Evolutionary conservation across 441 rosid species (phyloP).

Genomic region (Eruca vesicaria): DNA sequence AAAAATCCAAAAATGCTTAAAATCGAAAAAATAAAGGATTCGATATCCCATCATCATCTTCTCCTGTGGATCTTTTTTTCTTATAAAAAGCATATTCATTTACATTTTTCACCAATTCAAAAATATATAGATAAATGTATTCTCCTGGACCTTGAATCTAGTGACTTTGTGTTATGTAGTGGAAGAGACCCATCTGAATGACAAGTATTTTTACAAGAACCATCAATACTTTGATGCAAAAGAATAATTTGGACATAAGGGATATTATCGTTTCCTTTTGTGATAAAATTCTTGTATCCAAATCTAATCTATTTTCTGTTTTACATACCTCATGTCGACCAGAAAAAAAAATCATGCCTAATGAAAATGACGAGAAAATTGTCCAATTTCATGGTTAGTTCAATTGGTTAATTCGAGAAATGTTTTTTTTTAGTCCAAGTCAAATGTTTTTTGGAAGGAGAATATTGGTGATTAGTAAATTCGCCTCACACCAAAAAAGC

Average conservation of each 20-base stretch:
- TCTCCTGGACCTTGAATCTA: slow-evolving; percentile 31
- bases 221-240: slow-evolving; percentile 31
- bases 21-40: slow-evolving; percentile 8
- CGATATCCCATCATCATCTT: slow-evolving; percentile 24
- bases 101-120: slow-evolving; percentile 3
- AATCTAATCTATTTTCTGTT: slow-evolving; percentile 34
- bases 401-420: background rate
- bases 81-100: background rate
- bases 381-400: background rate
- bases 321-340: slow-evolving; percentile 30
- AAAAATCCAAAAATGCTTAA: slow-evolving; percentile 2
- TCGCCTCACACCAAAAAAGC: background rate
- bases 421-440: background rate
- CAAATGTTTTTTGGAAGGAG: background rate
- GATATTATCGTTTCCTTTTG: slow-evolving; percentile 34
- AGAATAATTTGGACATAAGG: slow-evolving; percentile 26
- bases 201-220: slow-evolving; percentile 34
- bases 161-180: slow-evolving; percentile 28
- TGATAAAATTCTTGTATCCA: slow-evolving; percentile 30
- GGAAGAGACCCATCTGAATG: slow-evolving; percentile 27
- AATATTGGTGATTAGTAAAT: background rate
- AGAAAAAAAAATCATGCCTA: background rate
- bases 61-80: slow-evolving; percentile 6
- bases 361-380: background rate
- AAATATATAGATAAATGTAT: slow-evolving; percentile 6